Evolutionary conservation across 495 filamentous ascomycete genomes (phyloP), one percentile per base, ranked within the genome.

Genomic region (Penicillium goetzii): DNA sequence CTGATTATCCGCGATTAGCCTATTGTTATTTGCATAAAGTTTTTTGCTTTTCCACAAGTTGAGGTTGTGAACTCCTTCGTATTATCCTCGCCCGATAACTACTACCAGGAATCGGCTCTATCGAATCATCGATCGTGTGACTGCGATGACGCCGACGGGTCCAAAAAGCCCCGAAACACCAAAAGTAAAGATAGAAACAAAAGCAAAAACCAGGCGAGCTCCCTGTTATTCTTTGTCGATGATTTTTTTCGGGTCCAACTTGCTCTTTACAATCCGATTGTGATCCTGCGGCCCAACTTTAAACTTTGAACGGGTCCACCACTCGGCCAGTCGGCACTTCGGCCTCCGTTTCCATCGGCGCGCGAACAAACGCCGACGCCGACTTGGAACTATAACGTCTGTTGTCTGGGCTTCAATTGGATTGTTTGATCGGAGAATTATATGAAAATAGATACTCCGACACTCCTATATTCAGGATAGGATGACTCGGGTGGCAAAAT

Each of bases 261-360:
- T n/a, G n/a, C n/a, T n/a, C n/a, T n/a, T n/a, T 2, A 30, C 28
- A n/a, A 57, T 9, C 54, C 15, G 54, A 56, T 30, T n/a, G n/a
- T 49, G 41, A 23, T 47, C 43, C 2, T 4, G 19, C 11, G 10
- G 11, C 11, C 8, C 43, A 47, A 47, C 19, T 47, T 47, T 25
- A 47, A 43, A 2, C 21, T 10, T 9, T 11, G 43, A 47, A 0
- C n/a, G 8, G n/a, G 11, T 47, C 43, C 43, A 47, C 43, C 43
- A 47, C 25, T 43, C 60, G 60, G 60, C 11, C 17, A 40, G 41
- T 67, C 64, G 64, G 61, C 23, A 38, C n/a, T 60, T 63, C 60
- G 64, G 64, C 56, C 19, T 56, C 64, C 64, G 64, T 12, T 34
- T 4, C 15, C 25, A 19, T 23, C 50, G 21, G 26, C 21, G 43